These are phyloP conservation scores for Nidularia pulvinata DNA, from an alignment of 768 basidiomycete species.

Conservation along the genomic window DNA sequence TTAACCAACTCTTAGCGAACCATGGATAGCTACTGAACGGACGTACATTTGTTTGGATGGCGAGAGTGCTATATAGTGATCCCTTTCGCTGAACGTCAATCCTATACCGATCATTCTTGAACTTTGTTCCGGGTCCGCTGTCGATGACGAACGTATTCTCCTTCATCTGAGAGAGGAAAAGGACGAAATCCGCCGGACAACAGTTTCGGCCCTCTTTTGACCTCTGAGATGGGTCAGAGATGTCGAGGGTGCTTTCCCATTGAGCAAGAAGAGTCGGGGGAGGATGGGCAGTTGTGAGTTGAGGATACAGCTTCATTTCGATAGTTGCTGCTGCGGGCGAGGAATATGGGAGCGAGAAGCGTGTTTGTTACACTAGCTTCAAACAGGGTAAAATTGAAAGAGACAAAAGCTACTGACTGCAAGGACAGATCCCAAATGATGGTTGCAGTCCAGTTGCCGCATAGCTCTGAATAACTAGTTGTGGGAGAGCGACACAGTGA, in stretches of 20 bases:
- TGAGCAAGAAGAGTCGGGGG: not conserved
- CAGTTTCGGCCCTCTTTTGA: not conserved
- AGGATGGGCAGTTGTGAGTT: not conserved
- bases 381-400: too few relatives aligned
- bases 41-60: constrained; percentile 1
- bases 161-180: not conserved
- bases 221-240: not conserved
- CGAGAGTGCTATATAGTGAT: not conserved
- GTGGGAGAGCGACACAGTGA: too few relatives aligned
- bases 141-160: not conserved
- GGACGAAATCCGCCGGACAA: not conserved
- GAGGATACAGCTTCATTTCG: not conserved
- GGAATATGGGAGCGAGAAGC: too few relatives aligned
- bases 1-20: not conserved
- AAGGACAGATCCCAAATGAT: too few relatives aligned
- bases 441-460: too few relatives aligned
- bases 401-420: too few relatives aligned
- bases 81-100: not conserved
- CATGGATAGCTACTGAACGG: not conserved
- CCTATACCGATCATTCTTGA: not conserved
- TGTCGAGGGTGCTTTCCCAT: not conserved
- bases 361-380: too few relatives aligned
- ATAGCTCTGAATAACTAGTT: too few relatives aligned
- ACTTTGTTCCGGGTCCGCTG: not conserved
- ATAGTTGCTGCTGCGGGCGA: not conserved